Evolutionary conservation across 2,329 filamentous ascomycete genomes (phyloP), one percentile per base, ranked within the genome.

Genomic region (Byssochlamys sp.): DNA sequence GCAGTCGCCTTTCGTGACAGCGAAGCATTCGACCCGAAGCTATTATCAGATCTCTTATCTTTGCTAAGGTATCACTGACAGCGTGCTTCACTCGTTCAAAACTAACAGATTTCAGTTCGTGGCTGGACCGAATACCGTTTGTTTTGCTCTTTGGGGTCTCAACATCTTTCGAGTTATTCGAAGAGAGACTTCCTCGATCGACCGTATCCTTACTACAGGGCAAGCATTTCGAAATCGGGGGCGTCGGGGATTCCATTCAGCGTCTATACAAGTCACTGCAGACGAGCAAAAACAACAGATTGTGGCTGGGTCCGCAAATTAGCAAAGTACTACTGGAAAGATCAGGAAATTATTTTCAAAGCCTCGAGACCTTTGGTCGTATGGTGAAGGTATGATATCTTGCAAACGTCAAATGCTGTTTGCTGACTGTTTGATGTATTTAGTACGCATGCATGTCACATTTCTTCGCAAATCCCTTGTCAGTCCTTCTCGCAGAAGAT

Each of bases 391-490:
- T 80, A 67, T 57, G 58, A 33, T 52, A 39, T 25, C 27, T 50
- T 9, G 25, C 28, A 31, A 27, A 55, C 35, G 12, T 45, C 26
- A 57, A 11, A 26, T 25, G 31, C 14, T 25, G 48, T 26, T 29
- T 2, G n/a, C 12, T 57, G 4, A 52, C n/a, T 48, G 2, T 12
- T 55, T 57, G 54, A 57, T 50, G 14, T 12, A 5, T 31, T 6
- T 52, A 84, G 74, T 86, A 86, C 68, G 77, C 80, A 1, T 83
- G 82, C 64, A 85, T 86, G 83, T 81, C 81, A 7, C 81, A 84
- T 62, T 85, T 83, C 66, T 86, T 84, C 61, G 82, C 83, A 27
- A 86, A 84, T 63, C 77, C 80, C 5, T 68, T 84, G 2, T 79
- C 79, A 33, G 66, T 81, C 2, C 75, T 85, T 52, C 68, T 84